phyloP scores from a whole-genome alignment of 257 asterid genomes.

The Fraxinus anomala region DNA sequence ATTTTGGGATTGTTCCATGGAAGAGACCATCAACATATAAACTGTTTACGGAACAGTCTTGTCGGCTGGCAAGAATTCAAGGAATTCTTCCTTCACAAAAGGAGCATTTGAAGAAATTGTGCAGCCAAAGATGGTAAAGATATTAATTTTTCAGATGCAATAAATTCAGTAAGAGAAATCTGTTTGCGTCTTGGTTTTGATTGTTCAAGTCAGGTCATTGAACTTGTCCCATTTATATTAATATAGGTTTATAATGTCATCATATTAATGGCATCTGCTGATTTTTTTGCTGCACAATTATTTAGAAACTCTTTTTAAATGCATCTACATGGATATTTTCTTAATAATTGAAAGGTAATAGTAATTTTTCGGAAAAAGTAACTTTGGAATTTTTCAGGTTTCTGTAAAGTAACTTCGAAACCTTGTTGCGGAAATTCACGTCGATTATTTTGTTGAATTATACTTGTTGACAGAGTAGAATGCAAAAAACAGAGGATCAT shows the following conservation, averaged over 20 bases:
- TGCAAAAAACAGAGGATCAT: too few relatives aligned
- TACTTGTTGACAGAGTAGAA: too few relatives aligned
- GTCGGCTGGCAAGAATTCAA: conserved; percentile 77
- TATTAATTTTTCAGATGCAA: conserved; percentile 6
- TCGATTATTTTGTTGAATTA: too few relatives aligned
- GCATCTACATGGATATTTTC: too few relatives aligned
- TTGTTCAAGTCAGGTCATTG: background rate
- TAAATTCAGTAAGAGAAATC: conserved; percentile 7
- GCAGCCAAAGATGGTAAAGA: conserved; percentile 37
- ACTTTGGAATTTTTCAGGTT: too few relatives aligned
- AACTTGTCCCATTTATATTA: background rate
- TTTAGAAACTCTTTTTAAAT: too few relatives aligned
- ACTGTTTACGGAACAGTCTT: conserved; percentile 78
- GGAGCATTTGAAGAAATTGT: conserved; percentile 58
- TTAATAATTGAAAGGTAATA: too few relatives aligned
- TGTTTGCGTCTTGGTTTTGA: background rate
- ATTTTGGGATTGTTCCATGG: conserved; percentile 92
- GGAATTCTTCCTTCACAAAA: conserved; percentile 80
- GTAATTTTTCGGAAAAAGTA: too few relatives aligned
- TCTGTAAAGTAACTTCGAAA: too few relatives aligned
- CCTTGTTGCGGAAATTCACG: too few relatives aligned
- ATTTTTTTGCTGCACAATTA: background rate
- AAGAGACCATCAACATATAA: conserved; percentile 56
- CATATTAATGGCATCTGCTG: background rate
- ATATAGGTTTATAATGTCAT: background rate